A percentile compares a stretch with the other conserved stretches of the same genome.
Evolutionary conservation across 139 green algal species (phyloP).

Genomic region (Desmodesmus armatus): DNA sequence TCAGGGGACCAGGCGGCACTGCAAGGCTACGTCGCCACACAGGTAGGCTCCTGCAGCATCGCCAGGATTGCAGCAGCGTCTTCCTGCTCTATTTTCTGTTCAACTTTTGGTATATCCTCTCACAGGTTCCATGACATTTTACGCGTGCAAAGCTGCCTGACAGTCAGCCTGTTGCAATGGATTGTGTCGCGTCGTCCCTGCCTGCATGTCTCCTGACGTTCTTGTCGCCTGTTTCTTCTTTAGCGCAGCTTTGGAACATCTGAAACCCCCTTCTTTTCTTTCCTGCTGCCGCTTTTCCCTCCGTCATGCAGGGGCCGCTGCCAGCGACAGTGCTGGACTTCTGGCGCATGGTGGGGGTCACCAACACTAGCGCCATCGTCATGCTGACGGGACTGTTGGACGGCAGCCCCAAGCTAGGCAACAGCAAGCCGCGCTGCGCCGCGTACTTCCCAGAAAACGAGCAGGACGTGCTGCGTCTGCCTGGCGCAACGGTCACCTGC

Average conservation of each 20-base stretch:
- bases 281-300: not conserved
- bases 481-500: slow-evolving; percentile 11
- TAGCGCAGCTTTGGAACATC: too few species aligned
- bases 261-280: too few species aligned
- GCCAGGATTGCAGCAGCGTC: too few species aligned
- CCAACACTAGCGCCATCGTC: slow-evolving; percentile 60
- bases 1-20: not conserved
- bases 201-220: not conserved
- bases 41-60: too few species aligned
- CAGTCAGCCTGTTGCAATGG: too few species aligned
- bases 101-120: too few species aligned
- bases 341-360: slow-evolving; percentile 68
- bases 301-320: slow-evolving; percentile 39
- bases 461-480: slow-evolving; percentile 31
- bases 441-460: slow-evolving; percentile 34
- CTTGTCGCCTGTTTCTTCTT: too few species aligned
- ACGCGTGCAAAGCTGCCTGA: too few species aligned
- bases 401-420: not conserved
- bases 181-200: too few species aligned
- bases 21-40: slow-evolving; percentile 3
- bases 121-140: too few species aligned
- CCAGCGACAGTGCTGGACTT: slow-evolving; percentile 56
- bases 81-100: too few species aligned
- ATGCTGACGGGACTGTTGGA: slow-evolving; percentile 71
- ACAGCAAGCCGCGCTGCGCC: slow-evolving; percentile 10